These are phyloP conservation scores for Hypoxylon sp. DNA, from an alignment of 2,329 filamentous ascomycete genomes.

Conservation along the genomic window DNA sequence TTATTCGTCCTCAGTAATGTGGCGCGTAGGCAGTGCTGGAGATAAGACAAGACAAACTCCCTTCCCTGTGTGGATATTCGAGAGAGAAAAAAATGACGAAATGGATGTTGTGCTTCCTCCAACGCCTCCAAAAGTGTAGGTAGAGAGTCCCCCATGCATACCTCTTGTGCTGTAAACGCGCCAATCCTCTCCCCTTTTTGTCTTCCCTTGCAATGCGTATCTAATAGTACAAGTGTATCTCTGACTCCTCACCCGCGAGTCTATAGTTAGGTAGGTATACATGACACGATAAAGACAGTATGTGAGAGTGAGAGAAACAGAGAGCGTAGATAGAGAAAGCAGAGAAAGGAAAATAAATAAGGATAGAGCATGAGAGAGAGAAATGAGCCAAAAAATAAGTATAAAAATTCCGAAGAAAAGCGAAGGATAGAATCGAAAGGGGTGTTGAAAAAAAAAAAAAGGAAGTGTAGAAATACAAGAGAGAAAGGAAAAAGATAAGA, in stretches of 20 bases:
- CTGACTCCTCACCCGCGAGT: slow-evolving; percentile 23
- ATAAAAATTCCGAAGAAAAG: slow-evolving; percentile 28
- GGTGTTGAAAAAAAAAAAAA: slow-evolving; percentile 23
- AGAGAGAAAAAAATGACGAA: slow-evolving; percentile 9
- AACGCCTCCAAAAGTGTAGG: slow-evolving; percentile 41
- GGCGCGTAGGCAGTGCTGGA: slow-evolving; percentile 20
- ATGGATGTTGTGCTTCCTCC: slow-evolving; percentile 11
- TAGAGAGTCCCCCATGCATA: slow-evolving; percentile 43
- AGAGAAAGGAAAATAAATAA: slow-evolving; percentile 13
- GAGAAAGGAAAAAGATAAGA: slow-evolving; percentile 37
- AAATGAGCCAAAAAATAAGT: slow-evolving; percentile 15
- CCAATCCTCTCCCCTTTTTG: slow-evolving; percentile 26
- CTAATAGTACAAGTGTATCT: slow-evolving; percentile 49
- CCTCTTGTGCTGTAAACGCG: slow-evolving; percentile 30
- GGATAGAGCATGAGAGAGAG: background rate
- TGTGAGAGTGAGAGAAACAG: slow-evolving; percentile 6
- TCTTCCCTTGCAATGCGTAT: slow-evolving; percentile 39
- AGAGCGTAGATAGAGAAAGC: slow-evolving; percentile 1
- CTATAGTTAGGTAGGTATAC: slow-evolving; percentile 37
- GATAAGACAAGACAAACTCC: slow-evolving; percentile 23
- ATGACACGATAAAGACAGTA: slow-evolving; percentile 24
- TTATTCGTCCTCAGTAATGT: slow-evolving; percentile 31
- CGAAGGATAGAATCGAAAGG: slow-evolving; percentile 28
- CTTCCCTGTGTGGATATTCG: slow-evolving; percentile 18
- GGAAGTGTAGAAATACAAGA: slow-evolving; percentile 42